These are phyloP conservation scores for Chlamydomonas eustigma DNA, from an alignment of 139 green algal genomes.

Conservation along the genomic window DNA sequence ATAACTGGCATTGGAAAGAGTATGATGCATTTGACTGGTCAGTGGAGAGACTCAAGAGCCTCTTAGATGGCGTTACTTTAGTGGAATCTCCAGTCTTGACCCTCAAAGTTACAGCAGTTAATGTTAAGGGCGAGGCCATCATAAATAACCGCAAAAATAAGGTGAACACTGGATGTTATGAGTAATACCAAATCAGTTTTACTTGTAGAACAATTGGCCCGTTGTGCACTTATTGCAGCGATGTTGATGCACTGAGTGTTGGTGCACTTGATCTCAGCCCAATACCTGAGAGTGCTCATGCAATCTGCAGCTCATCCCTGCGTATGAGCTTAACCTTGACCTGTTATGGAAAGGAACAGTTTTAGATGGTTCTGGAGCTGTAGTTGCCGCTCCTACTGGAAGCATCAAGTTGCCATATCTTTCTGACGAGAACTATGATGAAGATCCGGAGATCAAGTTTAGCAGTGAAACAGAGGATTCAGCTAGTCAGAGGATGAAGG, in stretches of 20 bases:
- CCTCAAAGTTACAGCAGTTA: constrained; percentile 10
- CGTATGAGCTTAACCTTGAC: constrained; percentile 77
- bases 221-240: no score
- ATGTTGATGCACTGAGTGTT: no score
- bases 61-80: constrained; percentile 47
- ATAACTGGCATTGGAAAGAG: constrained; percentile 34
- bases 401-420: constrained; percentile 55
- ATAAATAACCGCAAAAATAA: constrained; percentile 86
- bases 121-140: constrained; percentile 41
- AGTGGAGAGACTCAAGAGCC: constrained; percentile 49
- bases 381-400: neutral
- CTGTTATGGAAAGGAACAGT: constrained; percentile 61
- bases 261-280: no score
- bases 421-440: constrained; percentile 83
- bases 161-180: no score
- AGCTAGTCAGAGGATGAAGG: constrained; percentile 13
- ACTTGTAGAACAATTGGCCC: no score
- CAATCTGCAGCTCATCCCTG: constrained; percentile 60
- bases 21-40: constrained; percentile 72
- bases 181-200: no score
- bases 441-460: constrained; percentile 67
- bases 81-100: constrained; percentile 7
- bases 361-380: constrained; percentile 31
- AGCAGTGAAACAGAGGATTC: constrained; percentile 1
- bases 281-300: no score